Evolutionary conservation across 495 filamentous ascomycete genomes (phyloP), one percentile per base, ranked within the genome.

Genomic region (Hypomontagnella submonticulosa): DNA sequence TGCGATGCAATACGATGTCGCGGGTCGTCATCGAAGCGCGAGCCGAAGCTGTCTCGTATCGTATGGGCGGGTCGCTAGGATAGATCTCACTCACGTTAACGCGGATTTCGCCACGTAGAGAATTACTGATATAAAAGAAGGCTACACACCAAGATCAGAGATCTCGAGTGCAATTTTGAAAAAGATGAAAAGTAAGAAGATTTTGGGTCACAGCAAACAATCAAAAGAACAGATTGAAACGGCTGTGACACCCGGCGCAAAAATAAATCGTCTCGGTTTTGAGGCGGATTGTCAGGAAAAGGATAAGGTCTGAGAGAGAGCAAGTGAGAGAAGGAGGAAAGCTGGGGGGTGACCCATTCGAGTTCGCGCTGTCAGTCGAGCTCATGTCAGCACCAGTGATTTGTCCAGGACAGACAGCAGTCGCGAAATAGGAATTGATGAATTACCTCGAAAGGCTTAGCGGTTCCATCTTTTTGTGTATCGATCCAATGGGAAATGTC

Each of bases 51-150:
- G 38, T 33, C 50, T 44, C 52, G 36, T 12, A 3, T 65, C 57
- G 52, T 64, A 69, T 58, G 57, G 55, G 69, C 71, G 63, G 61
- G 57, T 65, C 71, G 69, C 59, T 59, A 63, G 64, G 54, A 68
- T 63, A 61, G 63, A 72, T 70, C 66, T 67, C 66, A 74, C 71
- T 74, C 71, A 74, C 71, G 69, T 67, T 71, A 63, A 27, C 60
- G 33, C 58, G 62, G 40, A 43, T 44, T 63, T 60, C 36, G 43
- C 38, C 38, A 55, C 47, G 51, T 53, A 43, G 36, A 58, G 56
- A 47, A 54, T 54, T 11, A 47, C 11, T 54, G 40, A 13, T 50
- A 52, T 53, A 44, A 56, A 34, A 57, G 23, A 12, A 43, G 32
- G 33, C 30, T 36, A 40, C 10, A 51, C 48, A 42, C 12, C 15